A percentile compares a stretch with the other conserved stretches of the same genome.
Evolutionary conservation across 2,329 filamentous ascomycete genomes (phyloP).

Genomic region (Claviceps humidiphila): DNA sequence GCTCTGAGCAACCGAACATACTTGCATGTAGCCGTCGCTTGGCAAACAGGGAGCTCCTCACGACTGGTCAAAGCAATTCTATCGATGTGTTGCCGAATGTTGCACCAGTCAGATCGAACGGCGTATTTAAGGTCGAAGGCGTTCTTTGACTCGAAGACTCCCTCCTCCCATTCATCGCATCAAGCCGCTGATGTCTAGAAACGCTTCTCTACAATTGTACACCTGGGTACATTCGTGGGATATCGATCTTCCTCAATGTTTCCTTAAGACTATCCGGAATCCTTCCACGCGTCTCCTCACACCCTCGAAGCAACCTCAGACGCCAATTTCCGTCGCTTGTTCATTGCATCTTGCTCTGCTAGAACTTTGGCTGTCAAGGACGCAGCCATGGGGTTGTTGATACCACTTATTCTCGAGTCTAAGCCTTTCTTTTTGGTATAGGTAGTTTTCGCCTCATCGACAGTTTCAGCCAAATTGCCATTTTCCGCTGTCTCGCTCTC

Average conservation of each 20-base stretch:
- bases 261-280: background rate
- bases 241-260: background rate
- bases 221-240: background rate
- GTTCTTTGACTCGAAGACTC: background rate
- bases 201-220: background rate
- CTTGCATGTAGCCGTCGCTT: background rate
- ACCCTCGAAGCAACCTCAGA: slow-evolving; percentile 8
- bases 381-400: slow-evolving; percentile 81
- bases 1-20: no score
- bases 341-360: slow-evolving; percentile 70
- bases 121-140: background rate
- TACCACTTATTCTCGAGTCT: slow-evolving; percentile 39
- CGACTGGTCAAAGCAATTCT: background rate
- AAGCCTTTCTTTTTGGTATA: slow-evolving; percentile 17
- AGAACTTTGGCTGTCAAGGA: slow-evolving; percentile 76
- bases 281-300: slow-evolving; percentile 2
- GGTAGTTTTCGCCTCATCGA: slow-evolving; percentile 15
- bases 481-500: slow-evolving; percentile 23
- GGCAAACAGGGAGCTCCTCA: background rate
- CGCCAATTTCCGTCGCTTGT: slow-evolving; percentile 62
- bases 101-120: no score
- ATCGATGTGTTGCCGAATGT: background rate
- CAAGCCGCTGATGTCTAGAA: background rate
- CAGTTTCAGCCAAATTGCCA: slow-evolving; percentile 37
- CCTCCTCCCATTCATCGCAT: background rate